A percentile compares a stretch with the other conserved stretches of the same genome.
Conservation (phyloP, 371 early-diverging fungal species). For the Gilbertella persicaria region DNA sequence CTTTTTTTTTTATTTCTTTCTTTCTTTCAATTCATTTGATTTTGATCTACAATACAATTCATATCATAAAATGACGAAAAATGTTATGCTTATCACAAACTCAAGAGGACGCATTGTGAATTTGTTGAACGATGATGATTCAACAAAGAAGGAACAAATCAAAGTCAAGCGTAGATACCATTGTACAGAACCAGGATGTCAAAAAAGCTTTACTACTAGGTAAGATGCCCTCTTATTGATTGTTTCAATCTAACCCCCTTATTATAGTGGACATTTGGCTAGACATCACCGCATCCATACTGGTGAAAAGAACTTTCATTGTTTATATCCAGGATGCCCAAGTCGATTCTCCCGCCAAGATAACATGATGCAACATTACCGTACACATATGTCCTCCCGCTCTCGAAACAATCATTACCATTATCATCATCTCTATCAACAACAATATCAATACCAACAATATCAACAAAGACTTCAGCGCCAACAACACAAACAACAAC, state of each 20-base stretch:
- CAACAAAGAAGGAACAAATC: neutral
- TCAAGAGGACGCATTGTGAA: slow-evolving; percentile 45
- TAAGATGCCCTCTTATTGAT: slow-evolving; percentile 10
- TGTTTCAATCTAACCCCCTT: neutral
- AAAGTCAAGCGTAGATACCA: slow-evolving; percentile 28
- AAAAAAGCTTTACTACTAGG: slow-evolving; percentile 64
- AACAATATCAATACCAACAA: slow-evolving; percentile 9
- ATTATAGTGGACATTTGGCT: slow-evolving; percentile 76
- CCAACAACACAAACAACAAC: slow-evolving; percentile 3
- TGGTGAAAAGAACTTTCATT: slow-evolving; percentile 85
- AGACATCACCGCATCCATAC: slow-evolving; percentile 89
- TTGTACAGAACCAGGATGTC: slow-evolving; percentile 53
- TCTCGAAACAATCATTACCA: slow-evolving; percentile 49
- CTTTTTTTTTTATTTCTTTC: slow-evolving; percentile 10
- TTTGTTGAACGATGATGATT: slow-evolving; percentile 35
- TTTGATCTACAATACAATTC: neutral
- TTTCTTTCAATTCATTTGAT: slow-evolving; percentile 1
- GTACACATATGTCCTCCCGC: slow-evolving; percentile 72
- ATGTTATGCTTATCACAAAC: slow-evolving; percentile 31
- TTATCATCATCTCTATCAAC: slow-evolving; percentile 12
- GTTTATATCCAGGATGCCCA: slow-evolving; percentile 72
- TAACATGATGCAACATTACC: slow-evolving; percentile 89
- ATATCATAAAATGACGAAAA: neutral
- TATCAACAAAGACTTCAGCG: slow-evolving; percentile 13
- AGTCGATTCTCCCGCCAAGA: slow-evolving; percentile 85